phyloP scores from a whole-genome alignment of 2,329 filamentous ascomycete species.

The Samsoniella hepiali region DNA sequence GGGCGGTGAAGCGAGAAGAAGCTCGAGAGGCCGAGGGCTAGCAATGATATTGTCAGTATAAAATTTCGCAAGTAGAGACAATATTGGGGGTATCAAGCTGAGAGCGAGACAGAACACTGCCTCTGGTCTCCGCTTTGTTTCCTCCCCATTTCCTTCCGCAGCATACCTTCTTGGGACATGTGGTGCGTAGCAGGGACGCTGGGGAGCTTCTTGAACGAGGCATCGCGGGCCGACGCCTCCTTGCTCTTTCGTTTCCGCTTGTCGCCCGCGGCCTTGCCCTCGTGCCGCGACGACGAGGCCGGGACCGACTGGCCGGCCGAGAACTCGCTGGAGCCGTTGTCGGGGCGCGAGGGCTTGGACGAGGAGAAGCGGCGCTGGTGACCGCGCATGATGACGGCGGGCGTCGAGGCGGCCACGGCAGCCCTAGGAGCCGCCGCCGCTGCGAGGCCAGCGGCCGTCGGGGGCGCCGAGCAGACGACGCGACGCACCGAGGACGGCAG shows the following conservation, averaged over 20 bases:
- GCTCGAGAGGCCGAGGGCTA: constrained; percentile 82
- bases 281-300: constrained; percentile 41
- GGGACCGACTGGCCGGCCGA: constrained; percentile 49
- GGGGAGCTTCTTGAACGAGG: constrained; percentile 57
- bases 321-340: constrained; percentile 52
- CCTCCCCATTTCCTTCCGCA: background rate
- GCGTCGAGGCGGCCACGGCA: constrained; percentile 35
- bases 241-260: constrained; percentile 60
- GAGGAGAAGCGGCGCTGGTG: constrained; percentile 58
- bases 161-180: constrained; percentile 63
- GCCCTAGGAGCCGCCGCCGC: constrained; percentile 41
- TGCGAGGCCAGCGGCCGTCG: constrained; percentile 40
- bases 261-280: constrained; percentile 45
- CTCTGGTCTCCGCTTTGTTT: background rate
- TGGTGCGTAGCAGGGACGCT: constrained; percentile 74
- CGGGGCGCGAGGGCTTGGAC: constrained; percentile 60
- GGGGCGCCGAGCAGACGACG: constrained; percentile 46
- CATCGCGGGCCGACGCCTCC: constrained; percentile 43
- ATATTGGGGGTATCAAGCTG: no score
- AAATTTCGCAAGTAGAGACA: background rate
- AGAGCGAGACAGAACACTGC: background rate
- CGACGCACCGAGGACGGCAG: constrained; percentile 56
- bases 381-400: constrained; percentile 36
- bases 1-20: constrained; percentile 97
- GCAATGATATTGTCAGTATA: constrained; percentile 22